These are phyloP conservation scores for Neofusicoccum parvum DNA, from an alignment of 2,329 filamentous ascomycete species.

Conservation along the genomic window DNA sequence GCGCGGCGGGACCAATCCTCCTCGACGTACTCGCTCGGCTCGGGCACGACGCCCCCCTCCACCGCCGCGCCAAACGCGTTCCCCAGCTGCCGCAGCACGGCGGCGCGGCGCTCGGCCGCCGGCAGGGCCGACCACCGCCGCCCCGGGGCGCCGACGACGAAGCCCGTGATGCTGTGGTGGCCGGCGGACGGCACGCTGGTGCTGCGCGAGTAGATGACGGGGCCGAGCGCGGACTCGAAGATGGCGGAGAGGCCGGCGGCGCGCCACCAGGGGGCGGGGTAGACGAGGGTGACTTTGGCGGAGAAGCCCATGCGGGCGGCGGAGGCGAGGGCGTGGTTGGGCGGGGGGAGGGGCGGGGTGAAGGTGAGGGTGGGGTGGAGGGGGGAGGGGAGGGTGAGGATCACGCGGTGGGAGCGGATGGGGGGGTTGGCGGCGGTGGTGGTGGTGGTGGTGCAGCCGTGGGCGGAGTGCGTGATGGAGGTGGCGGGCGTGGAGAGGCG, in stretches of 20 bases:
- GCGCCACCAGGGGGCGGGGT: slow-evolving; percentile 52
- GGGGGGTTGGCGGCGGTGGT: slow-evolving; percentile 33
- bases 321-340: background rate
- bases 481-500: slow-evolving; percentile 36
- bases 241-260: slow-evolving; percentile 44
- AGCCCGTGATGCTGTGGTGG: slow-evolving; percentile 44
- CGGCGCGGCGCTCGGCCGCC: slow-evolving; percentile 29
- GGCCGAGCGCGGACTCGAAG: slow-evolving; percentile 7
- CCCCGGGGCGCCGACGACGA: slow-evolving; percentile 44
- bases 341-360: background rate
- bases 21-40: slow-evolving; percentile 28
- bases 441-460: slow-evolving; percentile 29
- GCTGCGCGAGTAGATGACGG: slow-evolving; percentile 28
- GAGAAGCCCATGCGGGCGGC: slow-evolving; percentile 45
- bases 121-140: slow-evolving; percentile 37
- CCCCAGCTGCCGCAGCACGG: slow-evolving; percentile 18
- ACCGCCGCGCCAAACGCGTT: background rate
- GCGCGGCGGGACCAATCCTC: slow-evolving; percentile 34
- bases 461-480: slow-evolving; percentile 31
- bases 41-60: background rate
- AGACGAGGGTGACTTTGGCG: slow-evolving; percentile 55
- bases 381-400: slow-evolving; percentile 53
- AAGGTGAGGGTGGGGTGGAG: slow-evolving; percentile 33
- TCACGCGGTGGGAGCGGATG: slow-evolving; percentile 46
- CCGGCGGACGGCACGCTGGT: slow-evolving; percentile 30